phyloP scores from a whole-genome alignment of 2,329 filamentous ascomycete genomes.

The Penicillium sp. region DNA sequence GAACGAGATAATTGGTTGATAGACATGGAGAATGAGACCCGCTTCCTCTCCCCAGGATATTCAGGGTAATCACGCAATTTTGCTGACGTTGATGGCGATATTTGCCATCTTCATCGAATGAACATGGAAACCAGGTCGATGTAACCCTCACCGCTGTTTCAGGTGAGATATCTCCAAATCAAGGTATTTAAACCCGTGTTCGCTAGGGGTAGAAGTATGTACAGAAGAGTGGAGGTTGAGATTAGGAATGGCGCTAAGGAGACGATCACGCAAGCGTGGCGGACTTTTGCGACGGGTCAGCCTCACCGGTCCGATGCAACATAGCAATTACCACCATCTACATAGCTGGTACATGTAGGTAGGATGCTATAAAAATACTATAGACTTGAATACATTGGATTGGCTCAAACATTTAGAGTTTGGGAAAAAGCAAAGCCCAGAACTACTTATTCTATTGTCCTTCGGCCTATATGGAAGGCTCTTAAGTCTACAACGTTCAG shows the following conservation, averaged over 20 bases:
- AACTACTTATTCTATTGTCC: no score
- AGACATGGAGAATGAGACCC: constrained; percentile 1
- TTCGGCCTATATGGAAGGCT: no score
- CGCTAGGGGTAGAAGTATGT: neutral
- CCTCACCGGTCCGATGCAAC: neutral
- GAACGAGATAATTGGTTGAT: neutral
- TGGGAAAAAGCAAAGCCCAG: neutral
- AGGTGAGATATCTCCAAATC: neutral
- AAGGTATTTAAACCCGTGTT: neutral
- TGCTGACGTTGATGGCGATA: constrained; percentile 23
- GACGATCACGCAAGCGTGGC: constrained; percentile 32
- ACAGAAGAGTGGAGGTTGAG: constrained; percentile 17
- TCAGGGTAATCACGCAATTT: constrained; percentile 24
- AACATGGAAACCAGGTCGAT: neutral
- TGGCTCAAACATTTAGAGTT: neutral
- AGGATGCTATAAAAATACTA: no score
- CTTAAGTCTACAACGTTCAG: neutral
- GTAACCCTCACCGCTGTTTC: constrained; percentile 17
- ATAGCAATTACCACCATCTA: neutral
- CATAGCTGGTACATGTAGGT: no score
- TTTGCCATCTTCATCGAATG: constrained; percentile 17
- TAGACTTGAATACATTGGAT: neutral
- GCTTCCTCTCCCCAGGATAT: constrained; percentile 8
- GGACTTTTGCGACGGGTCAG: constrained; percentile 17
- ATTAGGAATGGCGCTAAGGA: constrained; percentile 22